These are phyloP conservation scores for Byssochlamys sp. DNA, from an alignment of 2,329 filamentous ascomycete species.

Conservation along the genomic window DNA sequence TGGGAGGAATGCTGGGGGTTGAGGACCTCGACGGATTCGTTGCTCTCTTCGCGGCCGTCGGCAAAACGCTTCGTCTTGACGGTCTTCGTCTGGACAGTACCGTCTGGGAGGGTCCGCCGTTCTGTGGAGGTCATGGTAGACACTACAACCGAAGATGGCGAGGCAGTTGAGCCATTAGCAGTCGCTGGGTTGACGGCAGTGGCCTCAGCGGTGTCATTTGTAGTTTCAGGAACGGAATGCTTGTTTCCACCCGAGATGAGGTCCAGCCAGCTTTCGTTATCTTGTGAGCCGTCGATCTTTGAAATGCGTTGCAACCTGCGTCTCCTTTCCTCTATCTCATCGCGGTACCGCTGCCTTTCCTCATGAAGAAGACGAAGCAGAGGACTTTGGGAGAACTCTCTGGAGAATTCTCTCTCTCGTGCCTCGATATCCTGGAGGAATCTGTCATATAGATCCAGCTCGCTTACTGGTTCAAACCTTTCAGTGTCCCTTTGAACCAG, in stretches of 20 bases:
- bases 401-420: conserved; percentile 22
- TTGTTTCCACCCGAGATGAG: conserved; percentile 17
- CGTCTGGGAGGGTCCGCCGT: conserved; percentile 46
- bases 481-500: conserved; percentile 24
- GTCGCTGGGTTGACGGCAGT: not conserved
- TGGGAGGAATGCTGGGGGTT: conserved; percentile 12
- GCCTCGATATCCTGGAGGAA: conserved; percentile 33
- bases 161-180: conserved; percentile 4
- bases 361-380: conserved; percentile 26
- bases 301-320: conserved; percentile 1
- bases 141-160: conserved; percentile 30
- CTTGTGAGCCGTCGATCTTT: conserved; percentile 6
- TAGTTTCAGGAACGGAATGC: conserved; percentile 13
- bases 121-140: conserved; percentile 51
- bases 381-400: conserved; percentile 21
- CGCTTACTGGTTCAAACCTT: conserved; percentile 28
- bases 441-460: conserved; percentile 46
- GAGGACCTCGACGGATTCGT: conserved; percentile 42
- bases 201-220: conserved; percentile 1
- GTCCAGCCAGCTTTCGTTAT: conserved; percentile 19
- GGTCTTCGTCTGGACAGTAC: conserved; percentile 48
- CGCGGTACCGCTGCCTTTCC: conserved; percentile 17
- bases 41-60: conserved; percentile 51
- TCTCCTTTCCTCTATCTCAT: conserved; percentile 11
- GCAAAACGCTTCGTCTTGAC: conserved; percentile 50